Evolutionary conservation across 331 rosid genomes (phyloP).

Genomic region (Stylosanthes scabra): DNA sequence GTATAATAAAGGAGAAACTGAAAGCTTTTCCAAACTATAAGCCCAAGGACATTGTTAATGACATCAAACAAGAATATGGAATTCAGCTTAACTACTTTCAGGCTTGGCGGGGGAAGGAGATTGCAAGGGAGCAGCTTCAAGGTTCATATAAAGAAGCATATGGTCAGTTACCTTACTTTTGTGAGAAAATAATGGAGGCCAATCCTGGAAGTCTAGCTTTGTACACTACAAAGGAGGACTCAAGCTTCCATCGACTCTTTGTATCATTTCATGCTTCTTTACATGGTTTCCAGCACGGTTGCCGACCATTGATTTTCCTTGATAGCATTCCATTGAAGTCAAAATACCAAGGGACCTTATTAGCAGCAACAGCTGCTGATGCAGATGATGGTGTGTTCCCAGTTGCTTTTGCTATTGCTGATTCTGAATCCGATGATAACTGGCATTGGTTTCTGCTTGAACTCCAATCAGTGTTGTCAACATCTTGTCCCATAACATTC

Average conservation of each 20-base stretch:
- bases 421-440: constrained; percentile 82
- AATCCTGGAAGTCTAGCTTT: constrained; percentile 93
- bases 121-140: constrained; percentile 96
- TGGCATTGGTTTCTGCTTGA: constrained; percentile 93
- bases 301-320: constrained; percentile 93
- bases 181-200: constrained; percentile 90
- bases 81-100: constrained; percentile 94
- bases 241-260: constrained; percentile 92
- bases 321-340: constrained; percentile 84
- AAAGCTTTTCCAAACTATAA: constrained; percentile 90
- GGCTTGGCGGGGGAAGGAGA: constrained; percentile 99
- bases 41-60: constrained; percentile 96
- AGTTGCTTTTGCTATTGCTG: constrained; percentile 90
- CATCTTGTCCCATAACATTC: constrained; percentile 73
- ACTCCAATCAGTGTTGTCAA: constrained; percentile 64
- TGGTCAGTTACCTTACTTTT: constrained; percentile 80
- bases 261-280: constrained; percentile 85
- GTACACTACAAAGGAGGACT: constrained; percentile 89
- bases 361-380: constrained; percentile 86
- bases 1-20: constrained; percentile 91
- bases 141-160: constrained; percentile 97
- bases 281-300: constrained; percentile 82
- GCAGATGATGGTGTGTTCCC: constrained; percentile 90
- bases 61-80: constrained; percentile 93
- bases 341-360: constrained; percentile 83